Conservation (phyloP, 2,329 filamentous ascomycete genomes). For the Colletotrichum simmondsii region DNA sequence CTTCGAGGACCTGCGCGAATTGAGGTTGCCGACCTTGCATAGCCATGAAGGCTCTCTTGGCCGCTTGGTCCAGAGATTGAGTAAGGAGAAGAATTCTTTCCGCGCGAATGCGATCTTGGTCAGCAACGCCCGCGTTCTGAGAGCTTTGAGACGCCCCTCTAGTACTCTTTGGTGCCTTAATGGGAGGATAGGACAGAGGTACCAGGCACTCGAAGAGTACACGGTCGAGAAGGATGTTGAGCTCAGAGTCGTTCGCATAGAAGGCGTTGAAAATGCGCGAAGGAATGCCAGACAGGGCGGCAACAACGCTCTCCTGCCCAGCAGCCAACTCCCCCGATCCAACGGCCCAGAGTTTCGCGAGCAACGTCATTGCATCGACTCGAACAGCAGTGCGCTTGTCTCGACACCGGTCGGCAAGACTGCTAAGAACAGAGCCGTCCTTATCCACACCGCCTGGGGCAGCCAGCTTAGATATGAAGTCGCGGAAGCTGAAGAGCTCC, state of each 20-base stretch:
- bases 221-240: constrained; percentile 85
- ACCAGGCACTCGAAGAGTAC: constrained; percentile 89
- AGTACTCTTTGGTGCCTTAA: constrained; percentile 63
- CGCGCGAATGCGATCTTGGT: constrained; percentile 81
- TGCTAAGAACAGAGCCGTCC: constrained; percentile 81
- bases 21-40: constrained; percentile 83
- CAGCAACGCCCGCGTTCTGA: constrained; percentile 54
- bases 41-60: constrained; percentile 89
- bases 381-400: constrained; percentile 86
- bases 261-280: constrained; percentile 87
- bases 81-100: constrained; percentile 87
- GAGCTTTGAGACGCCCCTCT: constrained; percentile 66
- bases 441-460: constrained; percentile 79
- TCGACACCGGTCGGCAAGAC: constrained; percentile 87
- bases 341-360: constrained; percentile 93
- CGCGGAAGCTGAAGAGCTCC: constrained; percentile 81
- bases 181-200: constrained; percentile 85
- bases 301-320: constrained; percentile 79
- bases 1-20: constrained; percentile 77
- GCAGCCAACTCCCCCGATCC: constrained; percentile 87
- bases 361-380: constrained; percentile 84
- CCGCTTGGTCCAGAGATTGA: constrained; percentile 78
- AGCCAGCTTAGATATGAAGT: constrained; percentile 85
- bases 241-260: constrained; percentile 89
- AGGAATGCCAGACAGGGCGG: constrained; percentile 84